Evolutionary conservation across 1,284 basidiomycete genomes (phyloP), one percentile per base, ranked within the genome.

Genomic region (Afroboletus lepidellus): DNA sequence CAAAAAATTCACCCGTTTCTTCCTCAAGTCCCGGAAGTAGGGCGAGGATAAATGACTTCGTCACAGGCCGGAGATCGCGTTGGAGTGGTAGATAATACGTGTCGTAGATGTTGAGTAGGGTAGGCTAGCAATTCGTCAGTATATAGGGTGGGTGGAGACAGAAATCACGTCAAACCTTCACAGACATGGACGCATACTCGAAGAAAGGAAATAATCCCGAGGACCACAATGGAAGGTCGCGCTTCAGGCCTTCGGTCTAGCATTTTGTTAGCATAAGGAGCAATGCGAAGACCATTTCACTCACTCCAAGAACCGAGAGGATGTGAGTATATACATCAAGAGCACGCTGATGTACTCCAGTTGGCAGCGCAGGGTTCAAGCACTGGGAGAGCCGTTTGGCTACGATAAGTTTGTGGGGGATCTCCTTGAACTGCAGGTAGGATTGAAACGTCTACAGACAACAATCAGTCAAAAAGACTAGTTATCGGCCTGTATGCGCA

Each of bases 141-240:
- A 48, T 39, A 0, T 24, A 37, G 25, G 29, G 32, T 33, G 46
- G 30, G 23, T 25, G 32, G 27, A 34, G 8, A 5, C 7, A 52
- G 36, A 46, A 46, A 53, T 21, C 21, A 46, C 9, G 38, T 56
- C 74, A 50, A 62, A 88, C 90, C 78, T 91, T 91, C 53, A 96
- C 94, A 20, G 93, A 94, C 7, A 94, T 99, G 15, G 95, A 89
- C 6, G 97, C 94, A 71, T 94, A 98, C 70, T 98, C 94, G 67
- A 98, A 98, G 81, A 99, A 99, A 0, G 97, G 97, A 64, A 99
- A 96, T 9, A 99, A 72, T 4, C 97, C 97, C 5, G 93, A 90
- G 1, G 94, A 94, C 97, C 97, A 99, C 16, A 98, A 78, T 1
- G 90, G 80, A 5, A 99, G 76, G 73, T 99, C 97, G 41, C 87